Evolutionary conservation across 2,329 filamentous ascomycete species (phyloP).

Genomic region (Verticillium tricorpus): DNA sequence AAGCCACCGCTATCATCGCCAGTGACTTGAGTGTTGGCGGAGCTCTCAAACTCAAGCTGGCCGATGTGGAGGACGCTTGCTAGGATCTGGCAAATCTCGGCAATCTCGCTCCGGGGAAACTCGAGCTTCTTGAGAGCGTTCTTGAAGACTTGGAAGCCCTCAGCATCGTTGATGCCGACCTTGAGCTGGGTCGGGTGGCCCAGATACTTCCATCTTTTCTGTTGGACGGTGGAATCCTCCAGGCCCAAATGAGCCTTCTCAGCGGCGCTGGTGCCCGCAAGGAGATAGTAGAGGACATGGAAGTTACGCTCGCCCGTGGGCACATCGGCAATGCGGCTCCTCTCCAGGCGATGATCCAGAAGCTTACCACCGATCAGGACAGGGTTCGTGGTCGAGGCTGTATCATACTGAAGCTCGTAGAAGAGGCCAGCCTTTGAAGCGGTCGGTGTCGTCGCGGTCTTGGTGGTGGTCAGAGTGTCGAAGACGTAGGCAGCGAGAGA

Average conservation of each 20-base stretch:
- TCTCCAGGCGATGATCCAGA: conserved; percentile 86
- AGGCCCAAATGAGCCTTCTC: conserved; percentile 82
- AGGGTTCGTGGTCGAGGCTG: conserved; percentile 75
- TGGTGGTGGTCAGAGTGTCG: conserved; percentile 93
- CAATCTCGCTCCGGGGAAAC: conserved; percentile 88
- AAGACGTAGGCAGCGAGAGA: conserved; percentile 94
- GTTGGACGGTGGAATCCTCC: conserved; percentile 44
- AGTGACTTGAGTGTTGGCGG: conserved; percentile 70
- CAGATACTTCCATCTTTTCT: conserved; percentile 91
- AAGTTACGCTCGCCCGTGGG: conserved; percentile 96
- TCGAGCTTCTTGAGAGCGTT: conserved; percentile 90
- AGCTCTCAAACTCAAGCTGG: conserved; percentile 87
- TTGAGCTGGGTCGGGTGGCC: conserved; percentile 96
- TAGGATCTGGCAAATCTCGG: conserved; percentile 92
- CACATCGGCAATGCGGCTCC: conserved; percentile 85
- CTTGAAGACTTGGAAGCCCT: conserved; percentile 97
- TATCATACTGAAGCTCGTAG: conserved; percentile 96
- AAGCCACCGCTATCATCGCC: conserved; percentile 94
- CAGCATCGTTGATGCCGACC: conserved; percentile 91
- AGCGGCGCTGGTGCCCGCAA: conserved; percentile 84
- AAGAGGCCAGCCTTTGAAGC: conserved; percentile 95
- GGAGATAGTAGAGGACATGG: conserved; percentile 90
- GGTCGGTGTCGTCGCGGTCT: conserved; percentile 90
- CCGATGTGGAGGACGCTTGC: conserved; percentile 96
- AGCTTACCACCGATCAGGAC: conserved; percentile 91